Percentiles rank a stretch among this genome's conserved stretches.
These are phyloP conservation scores for Saksenaea oblongispora DNA, from an alignment of 371 early-diverging fungal genomes.

Conservation along the genomic window DNA sequence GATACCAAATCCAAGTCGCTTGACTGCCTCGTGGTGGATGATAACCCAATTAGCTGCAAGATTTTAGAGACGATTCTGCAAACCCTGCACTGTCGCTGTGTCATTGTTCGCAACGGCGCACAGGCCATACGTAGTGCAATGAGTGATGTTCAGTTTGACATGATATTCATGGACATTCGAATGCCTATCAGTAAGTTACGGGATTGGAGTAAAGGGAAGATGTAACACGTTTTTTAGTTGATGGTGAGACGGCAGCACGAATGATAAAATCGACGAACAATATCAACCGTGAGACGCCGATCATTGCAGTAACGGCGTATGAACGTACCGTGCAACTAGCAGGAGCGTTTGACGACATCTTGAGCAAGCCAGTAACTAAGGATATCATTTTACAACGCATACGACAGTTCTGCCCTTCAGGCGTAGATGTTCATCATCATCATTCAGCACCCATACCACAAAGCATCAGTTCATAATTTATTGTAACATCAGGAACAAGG, in stretches of 20 bases:
- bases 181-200: conserved; percentile 89
- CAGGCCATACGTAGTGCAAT: conserved; percentile 89
- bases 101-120: conserved; percentile 85
- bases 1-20: conserved; percentile 21
- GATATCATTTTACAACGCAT: conserved; percentile 54
- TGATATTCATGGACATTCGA: conserved; percentile 92
- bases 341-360: conserved; percentile 70
- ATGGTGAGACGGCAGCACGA: conserved; percentile 87
- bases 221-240: conserved; percentile 53
- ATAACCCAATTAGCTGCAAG: conserved; percentile 87
- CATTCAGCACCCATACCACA: conserved; percentile 5
- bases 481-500: conserved; percentile 1
- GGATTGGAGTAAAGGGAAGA: background rate
- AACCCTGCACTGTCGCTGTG: conserved; percentile 74
- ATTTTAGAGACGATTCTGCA: conserved; percentile 84
- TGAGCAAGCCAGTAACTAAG: conserved; percentile 76
- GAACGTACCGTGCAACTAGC: conserved; percentile 56
- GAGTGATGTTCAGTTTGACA: conserved; percentile 85
- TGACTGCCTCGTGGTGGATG: conserved; percentile 81
- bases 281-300: conserved; percentile 70
- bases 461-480: conserved; percentile 1
- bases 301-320: conserved; percentile 76
- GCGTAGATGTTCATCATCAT: conserved; percentile 3
- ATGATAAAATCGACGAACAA: conserved; percentile 95
- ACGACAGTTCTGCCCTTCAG: conserved; percentile 38